A percentile compares a stretch with the other conserved stretches of the same genome.
Evolutionary conservation across 108 stramenopile genomes (phyloP).

Genomic region (Parmales sp.): DNA sequence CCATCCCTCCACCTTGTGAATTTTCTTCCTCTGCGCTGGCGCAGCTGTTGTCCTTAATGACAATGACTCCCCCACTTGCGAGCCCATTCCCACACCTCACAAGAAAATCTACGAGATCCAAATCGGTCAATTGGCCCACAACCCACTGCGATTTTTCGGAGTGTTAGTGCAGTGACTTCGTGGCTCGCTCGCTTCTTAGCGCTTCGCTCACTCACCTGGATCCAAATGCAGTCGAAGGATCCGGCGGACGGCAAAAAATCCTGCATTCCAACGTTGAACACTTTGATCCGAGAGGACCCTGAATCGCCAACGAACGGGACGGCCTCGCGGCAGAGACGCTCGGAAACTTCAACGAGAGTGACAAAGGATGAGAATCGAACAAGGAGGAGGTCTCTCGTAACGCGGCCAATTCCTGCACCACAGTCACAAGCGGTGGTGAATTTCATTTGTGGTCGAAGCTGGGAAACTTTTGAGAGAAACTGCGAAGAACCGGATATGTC

Average conservation of each 20-base stretch:
- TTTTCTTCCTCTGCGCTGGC: too few relatives aligned
- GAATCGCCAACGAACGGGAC: slow-evolving; percentile 19
- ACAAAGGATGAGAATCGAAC: slow-evolving; percentile 19
- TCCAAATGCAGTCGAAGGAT: too few relatives aligned
- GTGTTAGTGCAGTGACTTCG: too few relatives aligned
- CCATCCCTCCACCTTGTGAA: too few relatives aligned
- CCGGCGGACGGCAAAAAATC: too few relatives aligned
- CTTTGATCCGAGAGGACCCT: too few relatives aligned
- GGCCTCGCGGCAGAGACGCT: slow-evolving; percentile 32
- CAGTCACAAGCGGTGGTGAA: slow-evolving; percentile 19
- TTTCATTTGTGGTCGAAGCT: too few relatives aligned
- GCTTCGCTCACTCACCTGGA: too few relatives aligned
- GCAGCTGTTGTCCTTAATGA: slow-evolving; percentile 36
- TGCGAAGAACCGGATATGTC: slow-evolving; percentile 22
- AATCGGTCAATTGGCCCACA: slow-evolving; percentile 35
- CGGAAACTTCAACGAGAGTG: slow-evolving; percentile 40
- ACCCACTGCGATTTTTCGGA: slow-evolving; percentile 48
- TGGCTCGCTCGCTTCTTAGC: too few relatives aligned
- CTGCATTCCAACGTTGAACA: too few relatives aligned
- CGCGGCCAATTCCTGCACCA: slow-evolving; percentile 40
- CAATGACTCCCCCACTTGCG: slow-evolving; percentile 17
- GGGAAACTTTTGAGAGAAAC: slow-evolving; percentile 24
- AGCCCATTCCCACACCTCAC: slow-evolving; percentile 23
- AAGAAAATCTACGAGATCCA: slow-evolving; percentile 28
- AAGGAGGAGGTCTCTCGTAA: slow-evolving; percentile 33